Evolutionary conservation across 2,329 filamentous ascomycete species (phyloP).

Genomic region (Didymella pomorum): DNA sequence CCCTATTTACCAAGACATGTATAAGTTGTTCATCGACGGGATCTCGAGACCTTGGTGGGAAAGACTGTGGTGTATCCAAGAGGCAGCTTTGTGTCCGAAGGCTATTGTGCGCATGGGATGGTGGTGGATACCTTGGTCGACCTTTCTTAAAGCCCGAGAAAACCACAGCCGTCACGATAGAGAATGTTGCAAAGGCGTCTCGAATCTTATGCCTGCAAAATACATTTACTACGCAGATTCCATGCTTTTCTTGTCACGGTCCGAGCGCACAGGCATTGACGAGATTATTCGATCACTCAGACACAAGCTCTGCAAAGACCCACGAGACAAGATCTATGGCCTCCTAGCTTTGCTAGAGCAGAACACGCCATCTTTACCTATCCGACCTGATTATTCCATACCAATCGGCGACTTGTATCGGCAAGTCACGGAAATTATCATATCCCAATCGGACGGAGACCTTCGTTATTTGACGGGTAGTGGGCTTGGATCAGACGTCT

Average conservation of each 20-base stretch:
- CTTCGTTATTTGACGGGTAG: slow-evolving; percentile 4
- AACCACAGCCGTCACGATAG: neutral
- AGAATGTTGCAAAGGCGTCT: neutral
- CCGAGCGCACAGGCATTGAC: neutral
- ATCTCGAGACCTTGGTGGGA: slow-evolving; percentile 11
- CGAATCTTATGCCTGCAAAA: slow-evolving; percentile 4
- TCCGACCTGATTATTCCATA: slow-evolving; percentile 1
- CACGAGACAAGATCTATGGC: slow-evolving; percentile 12
- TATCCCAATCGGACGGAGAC: neutral
- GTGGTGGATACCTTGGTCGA: slow-evolving; percentile 3
- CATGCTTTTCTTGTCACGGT: slow-evolving; percentile 2
- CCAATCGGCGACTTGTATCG: neutral
- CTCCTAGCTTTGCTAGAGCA: slow-evolving; percentile 3
- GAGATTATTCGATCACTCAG: neutral
- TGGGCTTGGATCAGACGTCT: slow-evolving; percentile 2
- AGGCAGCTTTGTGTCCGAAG: slow-evolving; percentile 5
- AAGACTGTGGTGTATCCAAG: slow-evolving; percentile 8
- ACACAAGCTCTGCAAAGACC: slow-evolving; percentile 14
- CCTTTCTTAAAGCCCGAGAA: neutral
- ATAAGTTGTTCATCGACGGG: neutral
- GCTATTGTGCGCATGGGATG: neutral
- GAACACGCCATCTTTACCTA: neutral
- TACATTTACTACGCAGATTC: slow-evolving; percentile 7
- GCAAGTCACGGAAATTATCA: neutral
- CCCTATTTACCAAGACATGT: slow-evolving; percentile 6